A percentile compares a stretch with the other conserved stretches of the same genome.
Conservation (phyloP, 768 basidiomycete species). For the Agaricus subrufescens region DNA sequence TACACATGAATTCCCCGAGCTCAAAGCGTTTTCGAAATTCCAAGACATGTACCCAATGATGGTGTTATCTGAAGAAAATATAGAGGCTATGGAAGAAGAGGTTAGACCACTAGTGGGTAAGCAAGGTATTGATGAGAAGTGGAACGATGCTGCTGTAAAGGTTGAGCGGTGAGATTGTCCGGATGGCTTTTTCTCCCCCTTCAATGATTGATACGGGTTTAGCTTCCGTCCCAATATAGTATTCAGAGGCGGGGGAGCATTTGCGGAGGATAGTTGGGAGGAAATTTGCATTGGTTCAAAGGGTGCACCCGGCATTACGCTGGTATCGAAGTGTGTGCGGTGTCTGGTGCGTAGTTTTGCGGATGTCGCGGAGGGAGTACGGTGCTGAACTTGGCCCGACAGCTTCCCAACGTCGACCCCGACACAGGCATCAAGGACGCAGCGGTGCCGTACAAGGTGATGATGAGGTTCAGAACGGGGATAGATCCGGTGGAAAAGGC, state of each 20-base stretch:
- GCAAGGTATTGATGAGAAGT: slow-evolving; percentile 45
- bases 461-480: slow-evolving; percentile 69
- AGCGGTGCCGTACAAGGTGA: slow-evolving; percentile 70
- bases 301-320: slow-evolving; percentile 37
- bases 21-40: slow-evolving; percentile 51
- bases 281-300: slow-evolving; percentile 50
- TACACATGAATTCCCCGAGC: slow-evolving; percentile 50
- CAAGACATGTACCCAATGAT: slow-evolving; percentile 74
- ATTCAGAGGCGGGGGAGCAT: slow-evolving; percentile 60
- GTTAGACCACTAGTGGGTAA: slow-evolving; percentile 41
- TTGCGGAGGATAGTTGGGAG: slow-evolving; percentile 68
- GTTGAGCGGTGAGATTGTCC: slow-evolving; percentile 51
- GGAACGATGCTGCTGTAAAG: slow-evolving; percentile 44
- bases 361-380: background rate
- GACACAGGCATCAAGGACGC: slow-evolving; percentile 60
- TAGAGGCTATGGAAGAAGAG: slow-evolving; percentile 44
- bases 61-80: slow-evolving; percentile 63
- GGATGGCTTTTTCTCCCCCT: background rate
- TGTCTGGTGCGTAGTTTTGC: slow-evolving; percentile 52
- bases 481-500: slow-evolving; percentile 42
- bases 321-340: slow-evolving; percentile 67
- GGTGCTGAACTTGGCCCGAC: slow-evolving; percentile 4
- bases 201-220: slow-evolving; percentile 7
- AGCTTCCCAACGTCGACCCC: slow-evolving; percentile 74
- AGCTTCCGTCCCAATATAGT: slow-evolving; percentile 81